These are phyloP conservation scores for Zasmidium cellare DNA, from an alignment of 2,329 filamentous ascomycete species.

Conservation along the genomic window DNA sequence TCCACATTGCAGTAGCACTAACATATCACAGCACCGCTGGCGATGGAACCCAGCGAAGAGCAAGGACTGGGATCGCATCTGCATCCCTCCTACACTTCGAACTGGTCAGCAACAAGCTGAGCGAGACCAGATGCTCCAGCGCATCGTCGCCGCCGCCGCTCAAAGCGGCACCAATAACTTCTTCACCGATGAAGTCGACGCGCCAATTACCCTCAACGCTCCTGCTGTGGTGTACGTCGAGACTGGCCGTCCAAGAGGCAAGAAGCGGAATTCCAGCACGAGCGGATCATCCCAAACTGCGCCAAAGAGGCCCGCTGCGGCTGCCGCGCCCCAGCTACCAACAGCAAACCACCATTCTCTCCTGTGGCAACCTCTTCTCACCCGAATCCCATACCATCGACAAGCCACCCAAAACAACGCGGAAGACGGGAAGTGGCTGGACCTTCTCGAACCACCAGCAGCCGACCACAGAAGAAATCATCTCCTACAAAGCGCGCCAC, in stretches of 20 bases:
- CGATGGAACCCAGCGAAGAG: neutral
- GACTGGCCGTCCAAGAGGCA: neutral
- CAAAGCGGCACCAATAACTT: neutral
- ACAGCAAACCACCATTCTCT: no score
- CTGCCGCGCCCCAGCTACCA: no score
- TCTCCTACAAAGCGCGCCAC: no score
- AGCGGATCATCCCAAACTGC: no score
- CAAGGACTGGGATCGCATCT: neutral
- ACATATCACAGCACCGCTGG: neutral
- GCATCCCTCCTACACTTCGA: neutral
- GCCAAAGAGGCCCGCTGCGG: no score
- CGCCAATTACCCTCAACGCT: neutral
- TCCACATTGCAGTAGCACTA: no score
- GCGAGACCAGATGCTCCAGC: neutral
- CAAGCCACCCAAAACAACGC: no score
- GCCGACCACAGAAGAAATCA: no score
- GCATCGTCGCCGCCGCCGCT: neutral
- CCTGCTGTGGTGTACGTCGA: neutral
- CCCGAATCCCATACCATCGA: no score
- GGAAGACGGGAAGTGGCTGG: no score
- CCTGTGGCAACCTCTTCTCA: no score
- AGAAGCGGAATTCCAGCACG: neutral
- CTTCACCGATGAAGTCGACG: neutral
- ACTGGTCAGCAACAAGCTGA: neutral
- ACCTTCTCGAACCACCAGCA: no score